phyloP scores from a whole-genome alignment of 177 flowering plant species.

The Tripterygium wilfordii region DNA sequence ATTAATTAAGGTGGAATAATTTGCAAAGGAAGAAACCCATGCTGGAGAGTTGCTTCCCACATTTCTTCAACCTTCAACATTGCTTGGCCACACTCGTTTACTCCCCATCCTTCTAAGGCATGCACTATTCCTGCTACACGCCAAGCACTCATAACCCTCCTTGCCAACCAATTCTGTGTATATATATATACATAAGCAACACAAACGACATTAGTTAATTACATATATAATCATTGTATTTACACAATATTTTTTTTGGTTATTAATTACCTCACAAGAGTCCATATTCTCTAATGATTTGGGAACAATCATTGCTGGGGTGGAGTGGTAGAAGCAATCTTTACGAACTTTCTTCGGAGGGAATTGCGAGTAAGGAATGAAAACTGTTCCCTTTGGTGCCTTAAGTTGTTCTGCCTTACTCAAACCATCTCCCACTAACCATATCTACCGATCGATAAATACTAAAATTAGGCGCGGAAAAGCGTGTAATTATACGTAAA shows the following conservation, averaged over 20 bases:
- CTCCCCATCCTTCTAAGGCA: conserved; percentile 59
- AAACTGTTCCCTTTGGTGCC: conserved; percentile 51
- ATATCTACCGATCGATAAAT: conserved; percentile 34
- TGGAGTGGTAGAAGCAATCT: conserved; percentile 47
- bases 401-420: conserved; percentile 41
- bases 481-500: no score
- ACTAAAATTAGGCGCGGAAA: no score
- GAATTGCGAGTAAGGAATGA: conserved; percentile 53
- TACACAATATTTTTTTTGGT: not conserved
- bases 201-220: not conserved
- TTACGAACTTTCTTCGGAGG: conserved; percentile 50
- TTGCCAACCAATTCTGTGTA: conserved; percentile 66
- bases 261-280: conserved; percentile 61
- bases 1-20: no score
- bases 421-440: conserved; percentile 67
- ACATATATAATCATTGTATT: not conserved
- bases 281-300: conserved; percentile 41
- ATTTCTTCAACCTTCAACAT: conserved; percentile 38
- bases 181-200: not conserved
- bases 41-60: conserved; percentile 57
- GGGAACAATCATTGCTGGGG: conserved; percentile 59
- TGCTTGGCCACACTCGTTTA: conserved; percentile 44
- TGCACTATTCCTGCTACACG: conserved; percentile 60
- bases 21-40: conserved; percentile 58
- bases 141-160: conserved; percentile 74